Percentiles rank a stretch among this genome's conserved stretches.
Conservation (phyloP, 2,329 filamentous ascomycete genomes). For the Colletotrichum tanaceti region DNA sequence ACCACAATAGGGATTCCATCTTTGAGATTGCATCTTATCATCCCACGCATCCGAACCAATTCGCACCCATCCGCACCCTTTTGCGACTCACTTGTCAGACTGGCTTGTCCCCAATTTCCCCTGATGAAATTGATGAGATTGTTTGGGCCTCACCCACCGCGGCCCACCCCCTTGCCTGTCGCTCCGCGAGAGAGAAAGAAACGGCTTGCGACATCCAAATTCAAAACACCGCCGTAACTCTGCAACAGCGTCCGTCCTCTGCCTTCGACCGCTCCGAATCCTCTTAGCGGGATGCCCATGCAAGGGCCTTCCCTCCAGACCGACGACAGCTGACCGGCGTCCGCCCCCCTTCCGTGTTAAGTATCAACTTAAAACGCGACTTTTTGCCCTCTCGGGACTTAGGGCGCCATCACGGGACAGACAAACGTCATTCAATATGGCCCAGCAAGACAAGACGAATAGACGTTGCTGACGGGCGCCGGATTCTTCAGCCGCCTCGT, state of each 20-base stretch:
- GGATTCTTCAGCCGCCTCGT: constrained; percentile 1
- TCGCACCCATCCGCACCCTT: no score
- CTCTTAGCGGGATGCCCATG: constrained; percentile 4
- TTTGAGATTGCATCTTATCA: background rate
- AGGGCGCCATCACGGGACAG: background rate
- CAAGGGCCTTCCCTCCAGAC: constrained; percentile 29
- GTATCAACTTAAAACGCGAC: constrained; percentile 19
- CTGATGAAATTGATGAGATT: constrained; percentile 33
- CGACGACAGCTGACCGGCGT: constrained; percentile 31
- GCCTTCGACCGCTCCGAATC: constrained; percentile 8
- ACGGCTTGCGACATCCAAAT: constrained; percentile 1
- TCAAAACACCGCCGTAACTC: constrained; percentile 20
- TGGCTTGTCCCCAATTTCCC: constrained; percentile 30
- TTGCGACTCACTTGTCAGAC: background rate
- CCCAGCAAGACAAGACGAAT: background rate
- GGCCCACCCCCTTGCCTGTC: constrained; percentile 15
- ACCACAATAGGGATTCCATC: background rate
- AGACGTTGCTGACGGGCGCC: background rate
- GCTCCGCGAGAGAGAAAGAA: background rate
- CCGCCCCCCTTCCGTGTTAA: background rate
- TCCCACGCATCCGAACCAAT: background rate
- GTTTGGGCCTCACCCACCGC: constrained; percentile 11
- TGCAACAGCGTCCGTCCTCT: background rate
- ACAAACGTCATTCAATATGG: background rate
- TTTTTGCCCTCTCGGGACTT: constrained; percentile 2